Conservation (phyloP, 2,329 filamentous ascomycete species). For the Fusarium sp. region DNA sequence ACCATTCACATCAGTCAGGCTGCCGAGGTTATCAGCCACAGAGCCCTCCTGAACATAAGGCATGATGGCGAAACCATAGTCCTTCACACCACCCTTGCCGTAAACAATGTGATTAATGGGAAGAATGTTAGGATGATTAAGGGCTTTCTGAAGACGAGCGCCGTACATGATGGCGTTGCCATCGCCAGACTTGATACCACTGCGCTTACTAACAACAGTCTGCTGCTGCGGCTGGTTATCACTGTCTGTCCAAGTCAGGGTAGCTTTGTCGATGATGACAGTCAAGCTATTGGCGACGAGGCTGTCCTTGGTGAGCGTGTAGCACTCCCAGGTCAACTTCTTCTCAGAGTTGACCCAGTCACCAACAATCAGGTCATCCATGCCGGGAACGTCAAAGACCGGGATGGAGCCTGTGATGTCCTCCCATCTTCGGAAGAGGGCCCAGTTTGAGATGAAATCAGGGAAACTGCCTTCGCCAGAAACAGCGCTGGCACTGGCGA, state of each 20-base stretch:
- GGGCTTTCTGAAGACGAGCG: neutral
- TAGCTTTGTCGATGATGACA: slow-evolving; percentile 5
- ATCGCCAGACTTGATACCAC: neutral
- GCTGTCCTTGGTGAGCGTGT: neutral
- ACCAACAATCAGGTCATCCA: neutral
- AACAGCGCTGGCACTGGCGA: neutral
- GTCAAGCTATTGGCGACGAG: neutral
- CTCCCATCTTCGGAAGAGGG: neutral
- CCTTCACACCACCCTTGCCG: neutral
- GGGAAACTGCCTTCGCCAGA: neutral
- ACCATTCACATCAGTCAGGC: neutral
- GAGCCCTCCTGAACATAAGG: slow-evolving; percentile 10
- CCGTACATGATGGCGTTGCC: slow-evolving; percentile 1
- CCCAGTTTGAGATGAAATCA: slow-evolving; percentile 3
- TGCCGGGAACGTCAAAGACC: slow-evolving; percentile 3
- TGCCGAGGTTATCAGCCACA: slow-evolving; percentile 1
- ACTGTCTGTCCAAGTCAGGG: neutral
- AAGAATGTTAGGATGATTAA: slow-evolving; percentile 5
- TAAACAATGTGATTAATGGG: neutral
- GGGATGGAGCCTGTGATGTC: neutral
- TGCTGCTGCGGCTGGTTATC: neutral
- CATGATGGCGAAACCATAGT: slow-evolving; percentile 14
- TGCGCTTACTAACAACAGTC: slow-evolving; percentile 19
- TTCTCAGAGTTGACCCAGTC: neutral
- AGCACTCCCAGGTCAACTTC: slow-evolving; percentile 15